These are phyloP conservation scores for Ustilago crameri DNA, from an alignment of 1,284 basidiomycete genomes.

Conservation along the genomic window DNA sequence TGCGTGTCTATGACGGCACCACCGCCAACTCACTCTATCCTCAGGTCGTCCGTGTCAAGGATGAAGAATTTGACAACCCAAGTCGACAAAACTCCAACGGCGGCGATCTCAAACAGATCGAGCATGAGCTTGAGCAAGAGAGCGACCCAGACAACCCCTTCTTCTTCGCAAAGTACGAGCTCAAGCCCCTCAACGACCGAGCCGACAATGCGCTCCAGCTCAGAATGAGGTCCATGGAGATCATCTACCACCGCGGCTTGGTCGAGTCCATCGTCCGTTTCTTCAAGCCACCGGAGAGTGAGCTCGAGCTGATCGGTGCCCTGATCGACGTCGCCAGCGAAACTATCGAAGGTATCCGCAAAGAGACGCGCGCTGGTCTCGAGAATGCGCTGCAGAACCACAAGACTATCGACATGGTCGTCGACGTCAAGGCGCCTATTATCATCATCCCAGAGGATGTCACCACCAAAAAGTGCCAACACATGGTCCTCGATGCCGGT, in stretches of 20 bases:
- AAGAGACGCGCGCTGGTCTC: conserved; percentile 92
- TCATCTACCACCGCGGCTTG: conserved; percentile 95
- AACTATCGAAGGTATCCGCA: conserved; percentile 91
- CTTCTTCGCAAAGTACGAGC: conserved; percentile 91
- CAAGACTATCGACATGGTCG: conserved; percentile 93
- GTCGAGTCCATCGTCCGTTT: conserved; percentile 92
- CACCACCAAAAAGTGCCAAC: conserved; percentile 80
- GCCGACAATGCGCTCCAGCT: conserved; percentile 92
- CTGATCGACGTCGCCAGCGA: conserved; percentile 84
- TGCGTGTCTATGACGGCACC: conserved; percentile 92
- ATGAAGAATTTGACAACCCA: conserved; percentile 64
- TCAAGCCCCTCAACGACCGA: conserved; percentile 89
- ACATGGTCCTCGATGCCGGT: conserved; percentile 94
- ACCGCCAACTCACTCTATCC: conserved; percentile 83
- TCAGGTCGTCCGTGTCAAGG: conserved; percentile 93
- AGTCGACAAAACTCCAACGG: conserved; percentile 38
- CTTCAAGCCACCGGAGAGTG: conserved; percentile 92
- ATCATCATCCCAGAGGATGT: conserved; percentile 93
- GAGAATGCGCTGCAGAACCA: conserved; percentile 92
- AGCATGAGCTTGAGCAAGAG: conserved; percentile 64
- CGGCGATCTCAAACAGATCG: conserved; percentile 55
- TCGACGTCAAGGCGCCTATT: conserved; percentile 97
- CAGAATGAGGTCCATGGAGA: conserved; percentile 95
- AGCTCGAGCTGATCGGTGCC: conserved; percentile 87
- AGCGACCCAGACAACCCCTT: conserved; percentile 76